These are phyloP conservation scores for Microbotryum lychnidis-dioicae DNA, from an alignment of 1,284 basidiomycete species.

Conservation along the genomic window DNA sequence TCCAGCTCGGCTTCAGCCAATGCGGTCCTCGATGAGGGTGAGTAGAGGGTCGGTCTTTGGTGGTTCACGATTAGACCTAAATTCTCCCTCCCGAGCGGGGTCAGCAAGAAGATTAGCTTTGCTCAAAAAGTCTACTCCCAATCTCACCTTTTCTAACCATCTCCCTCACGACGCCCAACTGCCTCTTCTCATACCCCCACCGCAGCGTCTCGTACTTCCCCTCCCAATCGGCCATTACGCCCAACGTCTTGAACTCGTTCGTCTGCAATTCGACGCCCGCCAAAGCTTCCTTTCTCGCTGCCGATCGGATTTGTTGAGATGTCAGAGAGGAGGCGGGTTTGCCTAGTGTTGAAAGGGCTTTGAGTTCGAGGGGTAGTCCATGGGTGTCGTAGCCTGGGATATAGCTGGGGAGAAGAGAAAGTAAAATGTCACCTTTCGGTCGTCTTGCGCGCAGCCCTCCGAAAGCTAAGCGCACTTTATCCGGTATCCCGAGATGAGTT, in stretches of 20 bases:
- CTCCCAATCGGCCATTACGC: constrained; percentile 89
- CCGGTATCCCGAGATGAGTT: constrained; percentile 65
- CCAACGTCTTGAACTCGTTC: constrained; percentile 70
- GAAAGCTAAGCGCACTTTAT: constrained; percentile 55
- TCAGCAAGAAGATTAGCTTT: neutral
- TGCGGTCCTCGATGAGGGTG: constrained; percentile 87
- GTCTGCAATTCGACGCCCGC: constrained; percentile 70
- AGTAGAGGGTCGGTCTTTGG: constrained; percentile 88
- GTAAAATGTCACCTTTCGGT: neutral
- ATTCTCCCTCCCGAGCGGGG: neutral
- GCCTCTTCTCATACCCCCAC: constrained; percentile 68
- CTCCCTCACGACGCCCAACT: constrained; percentile 73
- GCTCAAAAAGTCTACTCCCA: neutral
- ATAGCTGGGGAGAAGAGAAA: constrained; percentile 52
- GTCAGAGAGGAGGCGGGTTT: constrained; percentile 52
- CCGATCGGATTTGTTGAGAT: constrained; percentile 57
- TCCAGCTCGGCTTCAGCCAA: constrained; percentile 91
- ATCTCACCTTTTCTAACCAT: constrained; percentile 74
- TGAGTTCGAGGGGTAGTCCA: constrained; percentile 92
- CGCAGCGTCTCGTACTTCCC: constrained; percentile 67
- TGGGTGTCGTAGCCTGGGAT: constrained; percentile 98
- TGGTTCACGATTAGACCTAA: constrained; percentile 74
- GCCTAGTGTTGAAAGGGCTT: constrained; percentile 54
- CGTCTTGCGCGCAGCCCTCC: no score
- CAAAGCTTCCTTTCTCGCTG: constrained; percentile 65